These are phyloP conservation scores for Bombardia bombarda DNA, from an alignment of 495 filamentous ascomycete species.

Conservation along the genomic window DNA sequence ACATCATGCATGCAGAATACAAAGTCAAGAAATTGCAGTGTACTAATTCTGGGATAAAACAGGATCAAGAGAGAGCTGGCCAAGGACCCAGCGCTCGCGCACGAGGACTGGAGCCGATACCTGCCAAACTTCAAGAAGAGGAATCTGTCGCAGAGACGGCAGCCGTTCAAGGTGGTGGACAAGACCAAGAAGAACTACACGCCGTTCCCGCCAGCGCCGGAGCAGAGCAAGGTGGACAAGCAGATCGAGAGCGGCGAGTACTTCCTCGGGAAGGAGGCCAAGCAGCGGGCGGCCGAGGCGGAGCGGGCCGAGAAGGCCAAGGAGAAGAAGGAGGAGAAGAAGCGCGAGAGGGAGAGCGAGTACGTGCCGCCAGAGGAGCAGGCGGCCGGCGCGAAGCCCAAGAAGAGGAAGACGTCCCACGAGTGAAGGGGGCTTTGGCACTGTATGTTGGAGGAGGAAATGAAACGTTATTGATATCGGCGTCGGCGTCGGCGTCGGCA, in stretches of 20 bases:
- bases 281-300: constrained; percentile 73
- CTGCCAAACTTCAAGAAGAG: constrained; percentile 97
- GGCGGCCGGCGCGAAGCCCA: constrained; percentile 46
- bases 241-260: constrained; percentile 98
- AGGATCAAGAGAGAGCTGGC: constrained; percentile 95
- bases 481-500: constrained; percentile 2
- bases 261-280: constrained; percentile 85
- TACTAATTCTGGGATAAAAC: constrained; percentile 7
- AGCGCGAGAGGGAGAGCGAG: constrained; percentile 73
- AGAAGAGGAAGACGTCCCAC: constrained; percentile 50
- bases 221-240: constrained; percentile 88
- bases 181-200: constrained; percentile 94
- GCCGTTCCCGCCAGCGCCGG: constrained; percentile 56
- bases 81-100: constrained; percentile 79
- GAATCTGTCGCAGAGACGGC: constrained; percentile 73
- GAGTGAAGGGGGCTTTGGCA: constrained; percentile 17
- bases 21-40: background rate
- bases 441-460: constrained; percentile 1
- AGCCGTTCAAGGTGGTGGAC: constrained; percentile 80
- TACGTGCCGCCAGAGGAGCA: constrained; percentile 79
- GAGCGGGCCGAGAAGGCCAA: constrained; percentile 73
- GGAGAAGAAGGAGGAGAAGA: constrained; percentile 81
- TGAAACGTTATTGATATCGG: constrained; percentile 5
- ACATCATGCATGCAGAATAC: background rate
- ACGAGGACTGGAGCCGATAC: constrained; percentile 93